Conservation (phyloP, 73 alveolate genomes). For the Paramecium tetraurelia region DNA sequence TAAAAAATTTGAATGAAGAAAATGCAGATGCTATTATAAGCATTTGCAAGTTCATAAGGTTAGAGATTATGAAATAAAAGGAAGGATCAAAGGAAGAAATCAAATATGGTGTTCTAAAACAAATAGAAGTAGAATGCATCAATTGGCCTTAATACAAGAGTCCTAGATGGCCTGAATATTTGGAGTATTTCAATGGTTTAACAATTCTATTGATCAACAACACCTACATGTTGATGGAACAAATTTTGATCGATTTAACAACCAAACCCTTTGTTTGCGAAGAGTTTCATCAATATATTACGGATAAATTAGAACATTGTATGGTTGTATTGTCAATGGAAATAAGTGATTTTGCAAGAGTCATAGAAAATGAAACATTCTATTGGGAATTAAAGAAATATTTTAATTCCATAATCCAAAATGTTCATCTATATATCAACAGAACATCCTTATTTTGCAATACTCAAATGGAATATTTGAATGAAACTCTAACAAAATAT, state of each 20-base stretch:
- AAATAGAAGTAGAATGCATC: not conserved
- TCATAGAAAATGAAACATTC: not conserved
- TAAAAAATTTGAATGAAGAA: not conserved
- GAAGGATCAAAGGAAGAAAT: not conserved
- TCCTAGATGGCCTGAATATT: slow-evolving; percentile 5
- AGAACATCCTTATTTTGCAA: not conserved
- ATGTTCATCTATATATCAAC: not conserved
- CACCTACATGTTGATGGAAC: not conserved
- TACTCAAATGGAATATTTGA: slow-evolving; percentile 20
- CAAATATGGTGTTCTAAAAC: not conserved
- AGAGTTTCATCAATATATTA: slow-evolving; percentile 12
- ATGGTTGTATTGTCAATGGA: not conserved
- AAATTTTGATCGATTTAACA: not conserved
- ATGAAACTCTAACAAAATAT: slow-evolving; percentile 2
- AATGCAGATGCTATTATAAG: not conserved
- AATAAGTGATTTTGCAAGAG: not conserved
- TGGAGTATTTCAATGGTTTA: not conserved
- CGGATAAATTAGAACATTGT: not conserved
- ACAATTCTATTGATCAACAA: not conserved
- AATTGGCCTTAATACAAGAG: not conserved
- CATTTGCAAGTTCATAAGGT: not conserved
- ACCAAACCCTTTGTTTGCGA: not conserved
- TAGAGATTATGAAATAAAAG: not conserved
- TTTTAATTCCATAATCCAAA: not conserved
- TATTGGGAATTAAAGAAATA: not conserved